Evolutionary conservation across 2,329 filamentous ascomycete species (phyloP).

Genomic region (Aspergillus ruber): DNA sequence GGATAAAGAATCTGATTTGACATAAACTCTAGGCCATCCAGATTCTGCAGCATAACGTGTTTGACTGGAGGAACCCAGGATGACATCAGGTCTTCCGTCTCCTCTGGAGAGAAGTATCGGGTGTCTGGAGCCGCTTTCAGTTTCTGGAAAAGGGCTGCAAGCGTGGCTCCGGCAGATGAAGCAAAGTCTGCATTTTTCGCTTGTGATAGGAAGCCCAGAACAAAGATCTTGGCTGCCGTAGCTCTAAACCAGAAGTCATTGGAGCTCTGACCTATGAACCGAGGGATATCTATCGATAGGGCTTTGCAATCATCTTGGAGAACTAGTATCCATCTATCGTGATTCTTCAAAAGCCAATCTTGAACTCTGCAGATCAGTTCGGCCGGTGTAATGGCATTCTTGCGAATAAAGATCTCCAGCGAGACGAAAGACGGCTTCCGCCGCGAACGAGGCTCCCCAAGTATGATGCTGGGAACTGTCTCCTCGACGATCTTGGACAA

Average conservation of each 20-base stretch:
- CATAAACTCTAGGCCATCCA: constrained; percentile 29
- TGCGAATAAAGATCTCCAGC: constrained; percentile 33
- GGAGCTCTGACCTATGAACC: constrained; percentile 11
- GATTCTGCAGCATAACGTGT: constrained; percentile 30
- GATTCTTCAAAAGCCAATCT: constrained; percentile 28
- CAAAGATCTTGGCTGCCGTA: constrained; percentile 24
- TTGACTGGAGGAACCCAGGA: constrained; percentile 34
- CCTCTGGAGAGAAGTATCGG: not conserved
- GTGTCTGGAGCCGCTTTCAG: constrained; percentile 11
- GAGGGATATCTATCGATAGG: constrained; percentile 19
- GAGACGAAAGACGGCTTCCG: constrained; percentile 32
- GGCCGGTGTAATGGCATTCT: constrained; percentile 26
- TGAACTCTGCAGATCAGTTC: constrained; percentile 25
- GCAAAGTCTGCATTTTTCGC: constrained; percentile 24
- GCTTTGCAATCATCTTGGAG: constrained; percentile 28
- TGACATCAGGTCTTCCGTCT: constrained; percentile 11
- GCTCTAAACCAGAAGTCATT: constrained; percentile 9
- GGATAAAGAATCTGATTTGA: constrained; percentile 32
- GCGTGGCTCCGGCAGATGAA: constrained; percentile 20
- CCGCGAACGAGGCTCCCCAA: constrained; percentile 33
- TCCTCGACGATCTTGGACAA: constrained; percentile 18
- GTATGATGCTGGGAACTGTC: constrained; percentile 30
- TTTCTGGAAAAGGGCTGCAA: constrained; percentile 26
- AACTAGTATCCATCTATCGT: constrained; percentile 24
- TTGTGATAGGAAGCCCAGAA: constrained; percentile 26